Evolutionary conservation across 495 filamentous ascomycete species (phyloP), one percentile per base, ranked within the genome.

Genomic region (Podospora pseudopauciseta): DNA sequence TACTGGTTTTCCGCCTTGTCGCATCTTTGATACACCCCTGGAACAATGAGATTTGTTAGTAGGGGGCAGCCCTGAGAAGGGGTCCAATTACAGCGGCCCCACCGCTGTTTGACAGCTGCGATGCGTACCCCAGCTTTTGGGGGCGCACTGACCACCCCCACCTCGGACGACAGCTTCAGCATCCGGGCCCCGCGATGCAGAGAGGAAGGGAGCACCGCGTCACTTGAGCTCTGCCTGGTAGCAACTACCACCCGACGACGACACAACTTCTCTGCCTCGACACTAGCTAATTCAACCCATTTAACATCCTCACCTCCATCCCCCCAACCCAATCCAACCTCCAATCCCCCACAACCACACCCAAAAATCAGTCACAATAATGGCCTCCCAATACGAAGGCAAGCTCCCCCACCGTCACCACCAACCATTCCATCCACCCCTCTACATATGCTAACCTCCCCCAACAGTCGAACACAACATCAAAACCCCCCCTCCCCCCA

Each of bases 401-500:
- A 71, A 66, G 55, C 57, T 9, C 63, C 44, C 49, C 69, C 55
- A 56, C 55, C 63, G 64, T 32, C 61, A 65, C 34, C 62, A 61
- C 61, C 23, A 23, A 23, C 23, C 23, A 23, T 23, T 23, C 23
- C 23, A 23, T 60, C 55, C 56, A 60, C n/a, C 20, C 68, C 54
- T 23, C 53, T 27, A 60, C 56, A 44, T 61, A 60, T 23, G 23
- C 32, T 57, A 68, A 61, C 65, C 62, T 68, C 63, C 54, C 65
- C 57, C 67, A 44, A n/a, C 72, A 97, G 93, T 94, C 75, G 94
- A 97, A 78, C 94, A 97, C 83, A 90, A 89, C 76, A 91, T 91
- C 77, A 79, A 81, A 65, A 66, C 74, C 66, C 64, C 77, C 68
- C 67, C 74, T 66, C 64, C 76, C 68, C 58, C 74, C 64, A 68